phyloP scores from a whole-genome alignment of 2,329 filamentous ascomycete species.

The Alternaria arbusti region DNA sequence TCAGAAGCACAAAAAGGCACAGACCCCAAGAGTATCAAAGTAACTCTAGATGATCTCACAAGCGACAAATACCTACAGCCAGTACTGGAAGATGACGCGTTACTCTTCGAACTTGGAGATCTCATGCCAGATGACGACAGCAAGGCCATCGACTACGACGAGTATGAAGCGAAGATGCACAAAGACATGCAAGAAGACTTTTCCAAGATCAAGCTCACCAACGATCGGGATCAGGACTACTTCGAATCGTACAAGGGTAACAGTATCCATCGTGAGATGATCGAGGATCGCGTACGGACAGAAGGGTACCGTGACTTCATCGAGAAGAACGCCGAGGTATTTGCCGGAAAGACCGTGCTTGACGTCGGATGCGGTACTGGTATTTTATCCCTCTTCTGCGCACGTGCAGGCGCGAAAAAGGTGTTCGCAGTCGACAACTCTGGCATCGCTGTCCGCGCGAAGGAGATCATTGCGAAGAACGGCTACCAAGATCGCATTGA shows the following conservation, averaged over 20 bases:
- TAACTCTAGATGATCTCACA: slow-evolving; percentile 68
- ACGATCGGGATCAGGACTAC: slow-evolving; percentile 64
- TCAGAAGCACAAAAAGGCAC: slow-evolving; percentile 48
- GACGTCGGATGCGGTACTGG: slow-evolving; percentile 86
- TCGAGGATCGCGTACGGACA: slow-evolving; percentile 87
- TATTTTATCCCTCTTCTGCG: slow-evolving; percentile 94
- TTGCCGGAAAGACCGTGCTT: slow-evolving; percentile 83
- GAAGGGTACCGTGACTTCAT: slow-evolving; percentile 95
- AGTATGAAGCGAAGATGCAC: slow-evolving; percentile 49
- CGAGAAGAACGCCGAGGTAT: slow-evolving; percentile 87
- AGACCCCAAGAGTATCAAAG: slow-evolving; percentile 53
- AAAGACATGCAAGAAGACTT: slow-evolving; percentile 47
- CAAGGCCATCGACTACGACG: slow-evolving; percentile 40
- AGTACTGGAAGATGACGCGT: slow-evolving; percentile 84
- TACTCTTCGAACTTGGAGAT: slow-evolving; percentile 88
- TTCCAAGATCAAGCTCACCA: slow-evolving; percentile 35
- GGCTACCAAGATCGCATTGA: slow-evolving; percentile 75
- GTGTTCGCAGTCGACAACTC: slow-evolving; percentile 94
- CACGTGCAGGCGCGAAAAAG: slow-evolving; percentile 81
- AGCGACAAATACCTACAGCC: slow-evolving; percentile 84
- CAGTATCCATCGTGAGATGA: slow-evolving; percentile 96
- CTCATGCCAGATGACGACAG: slow-evolving; percentile 52
- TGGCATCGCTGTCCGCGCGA: slow-evolving; percentile 84
- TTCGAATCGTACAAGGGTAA: slow-evolving; percentile 66
- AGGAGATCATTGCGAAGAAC: slow-evolving; percentile 84